Conservation (phyloP, 345 rosid genomes). For the Zanthoxylum bungeanum region DNA sequence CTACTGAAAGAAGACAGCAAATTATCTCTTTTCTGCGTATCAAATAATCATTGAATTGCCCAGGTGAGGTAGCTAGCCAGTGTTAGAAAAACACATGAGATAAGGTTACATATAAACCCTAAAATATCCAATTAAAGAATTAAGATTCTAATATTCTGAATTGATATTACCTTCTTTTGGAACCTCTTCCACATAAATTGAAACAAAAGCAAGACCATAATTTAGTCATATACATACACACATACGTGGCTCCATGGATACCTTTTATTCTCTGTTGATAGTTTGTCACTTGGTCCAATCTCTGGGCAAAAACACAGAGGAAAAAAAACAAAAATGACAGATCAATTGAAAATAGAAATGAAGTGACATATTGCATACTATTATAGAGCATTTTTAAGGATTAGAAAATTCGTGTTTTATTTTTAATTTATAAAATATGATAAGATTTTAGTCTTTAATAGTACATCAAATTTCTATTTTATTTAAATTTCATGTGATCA, state of each 20-base stretch:
- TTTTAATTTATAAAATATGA: too few species aligned
- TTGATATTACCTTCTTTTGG: neutral
- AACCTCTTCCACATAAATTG: neutral
- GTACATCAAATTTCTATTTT: too few species aligned
- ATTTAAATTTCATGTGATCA: too few species aligned
- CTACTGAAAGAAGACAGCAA: neutral
- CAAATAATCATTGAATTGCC: neutral
- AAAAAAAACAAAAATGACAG: slow-evolving; percentile 10
- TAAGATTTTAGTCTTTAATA: too few species aligned
- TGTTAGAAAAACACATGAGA: neutral
- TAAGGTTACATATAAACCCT: neutral
- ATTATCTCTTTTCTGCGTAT: neutral
- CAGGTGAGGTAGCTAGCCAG: neutral
- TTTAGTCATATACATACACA: neutral
- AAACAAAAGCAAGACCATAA: neutral
- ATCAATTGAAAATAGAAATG: neutral
- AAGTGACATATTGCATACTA: neutral
- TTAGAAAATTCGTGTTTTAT: too few species aligned
- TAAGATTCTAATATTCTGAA: too few species aligned
- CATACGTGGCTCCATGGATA: neutral
- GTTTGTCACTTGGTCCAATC: neutral
- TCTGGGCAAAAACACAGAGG: neutral
- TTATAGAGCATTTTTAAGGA: neutral
- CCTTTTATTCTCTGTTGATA: slow-evolving; percentile 7
- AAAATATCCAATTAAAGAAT: too few species aligned